Evolutionary conservation across 176 grass and related monocot species (phyloP).

Genomic region (Cenchrus fungigraminus): DNA sequence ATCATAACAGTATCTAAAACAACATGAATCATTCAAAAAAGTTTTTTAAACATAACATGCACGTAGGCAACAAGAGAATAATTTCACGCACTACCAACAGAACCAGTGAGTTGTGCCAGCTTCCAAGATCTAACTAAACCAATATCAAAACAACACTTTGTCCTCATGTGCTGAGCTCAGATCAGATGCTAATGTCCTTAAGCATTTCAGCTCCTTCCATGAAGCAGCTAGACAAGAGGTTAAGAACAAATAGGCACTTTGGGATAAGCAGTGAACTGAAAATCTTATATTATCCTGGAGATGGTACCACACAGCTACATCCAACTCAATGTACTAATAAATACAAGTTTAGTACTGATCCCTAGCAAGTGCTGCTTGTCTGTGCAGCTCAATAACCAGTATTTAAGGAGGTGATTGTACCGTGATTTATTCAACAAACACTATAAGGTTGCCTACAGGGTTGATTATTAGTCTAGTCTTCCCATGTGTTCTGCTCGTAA

Average conservation of each 20-base stretch:
- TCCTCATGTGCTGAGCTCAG: slow-evolving; percentile 28
- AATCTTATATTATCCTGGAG: slow-evolving; percentile 26
- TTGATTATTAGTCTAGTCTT: slow-evolving; percentile 25
- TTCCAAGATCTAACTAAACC: slow-evolving; percentile 39
- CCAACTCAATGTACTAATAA: slow-evolving; percentile 30
- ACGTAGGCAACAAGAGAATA: slow-evolving; percentile 27
- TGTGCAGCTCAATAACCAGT: slow-evolving; percentile 7
- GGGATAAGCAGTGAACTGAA: slow-evolving; percentile 34
- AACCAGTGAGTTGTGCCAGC: slow-evolving; percentile 29
- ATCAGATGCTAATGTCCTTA: slow-evolving; percentile 29
- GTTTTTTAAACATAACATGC: neutral
- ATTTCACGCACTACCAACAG: slow-evolving; percentile 20
- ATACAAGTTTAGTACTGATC: slow-evolving; percentile 42
- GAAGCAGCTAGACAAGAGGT: slow-evolving; percentile 46
- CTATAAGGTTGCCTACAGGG: slow-evolving; percentile 10
- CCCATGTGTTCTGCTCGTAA: slow-evolving; percentile 6
- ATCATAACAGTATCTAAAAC: neutral
- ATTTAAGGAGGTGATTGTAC: slow-evolving; percentile 20
- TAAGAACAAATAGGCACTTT: slow-evolving; percentile 48
- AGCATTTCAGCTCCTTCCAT: slow-evolving; percentile 22
- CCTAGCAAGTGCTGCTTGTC: slow-evolving; percentile 43
- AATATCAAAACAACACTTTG: slow-evolving; percentile 30
- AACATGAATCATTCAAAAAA: neutral
- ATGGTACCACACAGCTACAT: slow-evolving; percentile 33
- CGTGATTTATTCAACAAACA: neutral